Percentiles rank a stretch among this genome's conserved stretches.
phyloP scores from a whole-genome alignment of 179 eudicot species.

The Kewa caespitosa region DNA sequence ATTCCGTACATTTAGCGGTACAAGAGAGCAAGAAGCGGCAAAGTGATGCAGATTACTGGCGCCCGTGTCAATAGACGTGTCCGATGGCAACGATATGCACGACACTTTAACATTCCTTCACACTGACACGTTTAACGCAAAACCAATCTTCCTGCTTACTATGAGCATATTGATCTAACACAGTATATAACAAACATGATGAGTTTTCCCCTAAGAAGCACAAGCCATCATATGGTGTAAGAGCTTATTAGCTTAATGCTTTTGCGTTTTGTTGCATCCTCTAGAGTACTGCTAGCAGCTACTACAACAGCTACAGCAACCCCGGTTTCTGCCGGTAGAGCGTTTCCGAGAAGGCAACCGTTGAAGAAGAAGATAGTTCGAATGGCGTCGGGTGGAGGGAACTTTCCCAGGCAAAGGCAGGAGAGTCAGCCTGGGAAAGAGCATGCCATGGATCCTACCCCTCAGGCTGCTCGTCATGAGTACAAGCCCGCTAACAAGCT shows the following conservation, averaged over 20 bases:
- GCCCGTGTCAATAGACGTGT: slow-evolving; percentile 20
- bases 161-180: too few relatives aligned
- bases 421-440: slow-evolving; percentile 75
- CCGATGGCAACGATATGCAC: not conserved
- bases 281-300: slow-evolving; percentile 8
- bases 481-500: slow-evolving; percentile 73
- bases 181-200: not conserved
- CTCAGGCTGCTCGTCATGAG: slow-evolving; percentile 34
- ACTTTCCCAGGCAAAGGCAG: slow-evolving; percentile 70
- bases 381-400: slow-evolving; percentile 48
- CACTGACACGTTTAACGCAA: slow-evolving; percentile 10
- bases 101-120: slow-evolving; percentile 8
- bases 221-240: not conserved
- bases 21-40: too few relatives aligned
- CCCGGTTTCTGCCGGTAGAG: not conserved
- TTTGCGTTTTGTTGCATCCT: slow-evolving; percentile 9
- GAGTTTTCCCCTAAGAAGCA: not conserved
- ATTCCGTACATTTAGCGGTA: too few relatives aligned
- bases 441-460: slow-evolving; percentile 72
- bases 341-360: not conserved
- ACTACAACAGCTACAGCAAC: not conserved
- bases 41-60: too few relatives aligned
- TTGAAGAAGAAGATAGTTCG: slow-evolving; percentile 1
- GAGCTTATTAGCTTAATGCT: slow-evolving; percentile 16
- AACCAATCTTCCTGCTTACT: not conserved